Base-by-base conservation (phyloP, 345 rosid genomes). In the Firmiana major region DNA sequence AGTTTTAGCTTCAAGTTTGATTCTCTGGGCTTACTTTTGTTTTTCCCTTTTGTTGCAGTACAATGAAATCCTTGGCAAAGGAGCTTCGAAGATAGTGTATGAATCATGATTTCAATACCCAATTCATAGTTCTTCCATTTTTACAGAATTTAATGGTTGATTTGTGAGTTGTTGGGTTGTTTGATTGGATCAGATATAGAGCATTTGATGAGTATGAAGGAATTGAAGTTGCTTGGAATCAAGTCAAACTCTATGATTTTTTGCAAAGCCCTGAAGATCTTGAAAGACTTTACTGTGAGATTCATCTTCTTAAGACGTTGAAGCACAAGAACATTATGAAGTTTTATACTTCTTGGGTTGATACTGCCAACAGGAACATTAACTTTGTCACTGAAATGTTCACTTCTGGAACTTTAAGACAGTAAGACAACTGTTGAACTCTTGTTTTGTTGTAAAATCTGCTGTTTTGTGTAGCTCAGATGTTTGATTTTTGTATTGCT, bases 201-300 rank as follows among this genome's bases (percentile, higher is more conserved):
- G 99, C 91, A 78, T 92, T 93, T 86, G 98, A 93, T 85, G 97
- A 96, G 86, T 96, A 90, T 75, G 89, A 88, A 68, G 98, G 98
- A 72, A 91, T 91, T 82, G 98, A 96, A 80, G 97, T 96, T 82
- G 99, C 99, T 79, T 96, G 99, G 99, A 96, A 96, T 80, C 99
- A 93, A 81, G 97, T 96, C 83, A 96, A 92, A 88, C 94, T 96
- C 71, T 87, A 89, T 77, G 97, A 93, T 86, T 93, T 93, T 88
- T 66, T 93, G 59, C 97, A 90, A 72, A 90, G 94, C 80, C 97
- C 99, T 67, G 93, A 96, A 77, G 99, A 93, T 79, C 94, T 96
- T 43, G 94, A 96, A 78, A 93, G 98, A 80, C 93, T 93, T 13
- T 96, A 92, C 85, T 88, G 91, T 73, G 99, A 96, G 84, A 93